These are phyloP conservation scores for Carex kokanica DNA, from an alignment of 176 grass and related monocot species.

Conservation along the genomic window DNA sequence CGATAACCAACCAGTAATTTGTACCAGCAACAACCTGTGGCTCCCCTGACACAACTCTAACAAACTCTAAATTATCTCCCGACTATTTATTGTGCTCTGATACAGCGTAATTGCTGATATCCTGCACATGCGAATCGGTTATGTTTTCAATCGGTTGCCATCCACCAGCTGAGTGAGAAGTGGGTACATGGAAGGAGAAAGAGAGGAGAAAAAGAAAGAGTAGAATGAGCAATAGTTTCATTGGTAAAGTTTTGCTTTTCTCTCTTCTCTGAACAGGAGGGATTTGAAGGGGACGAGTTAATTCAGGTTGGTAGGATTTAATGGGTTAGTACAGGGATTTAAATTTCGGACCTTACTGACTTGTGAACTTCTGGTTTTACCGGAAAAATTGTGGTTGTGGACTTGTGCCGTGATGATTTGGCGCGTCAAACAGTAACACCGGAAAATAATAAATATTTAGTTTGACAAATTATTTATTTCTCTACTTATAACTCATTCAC, in stretches of 20 bases:
- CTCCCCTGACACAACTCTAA: constrained; percentile 34
- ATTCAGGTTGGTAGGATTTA: background rate
- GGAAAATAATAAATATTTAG: background rate
- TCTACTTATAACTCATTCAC: no score
- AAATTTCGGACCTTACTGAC: background rate
- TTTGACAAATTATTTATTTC: background rate
- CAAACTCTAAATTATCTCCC: constrained; percentile 7
- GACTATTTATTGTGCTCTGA: background rate
- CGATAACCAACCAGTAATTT: constrained; percentile 42
- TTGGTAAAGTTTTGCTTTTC: background rate
- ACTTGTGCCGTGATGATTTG: background rate
- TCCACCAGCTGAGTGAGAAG: background rate
- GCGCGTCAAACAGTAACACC: background rate
- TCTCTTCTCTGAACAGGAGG: background rate
- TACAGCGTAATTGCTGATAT: background rate
- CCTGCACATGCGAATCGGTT: constrained; percentile 2
- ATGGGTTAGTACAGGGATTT: background rate
- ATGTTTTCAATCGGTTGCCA: background rate
- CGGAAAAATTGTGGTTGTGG: background rate
- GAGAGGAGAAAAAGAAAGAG: background rate
- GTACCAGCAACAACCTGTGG: constrained; percentile 41
- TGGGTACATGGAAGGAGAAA: background rate
- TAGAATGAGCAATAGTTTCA: background rate
- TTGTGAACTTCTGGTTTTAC: background rate
- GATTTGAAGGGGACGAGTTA: background rate